Base-by-base conservation (phyloP, 306 rosid genomes). In the Dryas alaskensis region DNA sequence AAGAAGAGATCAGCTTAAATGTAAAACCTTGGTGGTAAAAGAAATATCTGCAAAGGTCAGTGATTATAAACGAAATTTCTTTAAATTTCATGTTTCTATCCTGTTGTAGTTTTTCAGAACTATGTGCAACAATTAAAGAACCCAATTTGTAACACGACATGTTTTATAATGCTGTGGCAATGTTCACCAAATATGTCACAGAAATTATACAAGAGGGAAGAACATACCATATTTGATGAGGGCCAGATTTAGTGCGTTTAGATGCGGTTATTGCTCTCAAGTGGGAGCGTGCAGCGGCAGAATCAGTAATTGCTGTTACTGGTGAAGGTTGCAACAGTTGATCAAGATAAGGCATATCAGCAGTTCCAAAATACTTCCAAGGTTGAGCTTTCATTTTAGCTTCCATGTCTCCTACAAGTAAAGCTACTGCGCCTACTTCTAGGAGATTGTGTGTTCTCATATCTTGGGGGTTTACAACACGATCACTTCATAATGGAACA, bases 301-400 rank as follows among this genome's bases (percentile, higher is more conserved):
- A 88, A 83, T 90, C 82, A 79, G 98, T 86, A 66, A 87, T 87
- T 49, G 97, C 86, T 47, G 97, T 81, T 72, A 92, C 92, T 44
- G 97, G 97, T 5, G 93, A 90, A 78, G 96, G 90, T 86, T 87
- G 97, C 87, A 89, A 73, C 50, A 95, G 89, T 82, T 95, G 98
- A 81, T 95, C 99, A 78, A 92, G 86, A 80, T 87, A 95, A 73
- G 99, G 99, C 97, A 95, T 88, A 78, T 92, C 97, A 69, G 93
- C 87, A 69, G 98, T 95, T 84, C 99, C 99, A 75, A 95, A 92
- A 84, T 74, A 76, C 81, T 90, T 92, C 99, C 96, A 92, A 9
- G 96, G 91, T 68, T 90, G 92, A 76, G 88, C 98, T 58, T 86
- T 95, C 90, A 87, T 87, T 88, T 87, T 95, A 72, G 97, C 86